Base-by-base conservation (phyloP, 2,329 filamentous ascomycete species). In the Byssothecium circinans region DNA sequence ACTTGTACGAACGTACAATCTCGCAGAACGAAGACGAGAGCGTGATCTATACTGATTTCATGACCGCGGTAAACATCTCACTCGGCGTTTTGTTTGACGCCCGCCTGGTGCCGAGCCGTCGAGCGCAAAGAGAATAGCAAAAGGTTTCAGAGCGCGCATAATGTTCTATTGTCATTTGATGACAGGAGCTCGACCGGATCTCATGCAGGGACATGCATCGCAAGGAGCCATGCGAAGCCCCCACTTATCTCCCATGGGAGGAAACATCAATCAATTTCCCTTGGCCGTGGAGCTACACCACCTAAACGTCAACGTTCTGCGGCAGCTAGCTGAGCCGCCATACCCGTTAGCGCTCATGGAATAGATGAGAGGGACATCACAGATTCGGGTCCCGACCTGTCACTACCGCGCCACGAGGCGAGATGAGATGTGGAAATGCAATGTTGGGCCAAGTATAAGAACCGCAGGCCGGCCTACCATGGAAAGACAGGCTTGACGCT, bases 401-500 rank as follows among this genome's bases (percentile, higher is more conserved):
- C 49, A 57, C 37, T 43, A 43, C 49, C 48, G 25, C 52, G 41
- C 53, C 56, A 53, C 32, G 36, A 39, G 20, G 17, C 47, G 53
- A 36, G 25, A 46, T 39, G 20, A 43, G 32, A 42, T 34, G 54
- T 32, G 56, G 57, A 54, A 52, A 36, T 44, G 44, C 43, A n/a
- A 34, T 18, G 36, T 39, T 39, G 36, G 25, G 17, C 11, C 14
- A 15, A 17, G 55, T 65, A 64, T 62, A 64, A 64, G 61, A 63
- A 47, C 46, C 53, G 45, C 41, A 20, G 15, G 20, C 30, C 34
- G 22, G 25, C 50, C 56, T 22, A 17, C 5, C 29, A 20, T 49
- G 40, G 43, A 45, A 55, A 49, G 47, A 33, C 60, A 64, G 58
- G 62, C 62, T 64, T 65, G 62, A 65, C 51, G 62, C 62, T 65